Conservation (phyloP, 306 rosid genomes). For the Cucurbita argyrosperma region DNA sequence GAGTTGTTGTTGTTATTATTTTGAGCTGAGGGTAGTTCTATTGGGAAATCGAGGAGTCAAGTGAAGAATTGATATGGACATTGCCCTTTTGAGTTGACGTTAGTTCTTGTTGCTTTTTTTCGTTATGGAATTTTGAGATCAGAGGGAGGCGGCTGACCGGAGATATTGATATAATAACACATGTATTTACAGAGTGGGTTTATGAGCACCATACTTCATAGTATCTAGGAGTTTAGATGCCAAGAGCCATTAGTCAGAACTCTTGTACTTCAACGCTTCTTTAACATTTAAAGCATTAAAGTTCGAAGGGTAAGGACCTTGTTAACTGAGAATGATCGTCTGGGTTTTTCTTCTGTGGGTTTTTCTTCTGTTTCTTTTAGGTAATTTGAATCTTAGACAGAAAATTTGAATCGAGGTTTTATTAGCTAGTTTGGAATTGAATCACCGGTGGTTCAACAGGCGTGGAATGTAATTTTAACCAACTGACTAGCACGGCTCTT, state of each 20-base stretch:
- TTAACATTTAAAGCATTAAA: neutral
- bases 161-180: neutral
- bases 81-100: neutral
- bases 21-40: neutral
- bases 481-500: neutral
- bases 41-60: neutral
- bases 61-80: conserved; percentile 4
- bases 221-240: neutral
- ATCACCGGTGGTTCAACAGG: neutral
- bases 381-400: neutral
- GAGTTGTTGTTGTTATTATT: neutral
- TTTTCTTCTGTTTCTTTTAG: neutral
- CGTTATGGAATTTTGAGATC: neutral
- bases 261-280: neutral
- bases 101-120: neutral
- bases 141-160: neutral
- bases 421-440: neutral
- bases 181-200: neutral
- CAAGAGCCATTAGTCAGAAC: neutral
- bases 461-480: neutral
- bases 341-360: neutral
- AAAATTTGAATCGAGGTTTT: neutral
- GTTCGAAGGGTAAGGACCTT: neutral
- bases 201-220: neutral
- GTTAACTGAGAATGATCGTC: neutral